These are phyloP conservation scores for Brachypodium distachyon DNA, from an alignment of 202 grass and related monocot genomes.

Conservation along the genomic window DNA sequence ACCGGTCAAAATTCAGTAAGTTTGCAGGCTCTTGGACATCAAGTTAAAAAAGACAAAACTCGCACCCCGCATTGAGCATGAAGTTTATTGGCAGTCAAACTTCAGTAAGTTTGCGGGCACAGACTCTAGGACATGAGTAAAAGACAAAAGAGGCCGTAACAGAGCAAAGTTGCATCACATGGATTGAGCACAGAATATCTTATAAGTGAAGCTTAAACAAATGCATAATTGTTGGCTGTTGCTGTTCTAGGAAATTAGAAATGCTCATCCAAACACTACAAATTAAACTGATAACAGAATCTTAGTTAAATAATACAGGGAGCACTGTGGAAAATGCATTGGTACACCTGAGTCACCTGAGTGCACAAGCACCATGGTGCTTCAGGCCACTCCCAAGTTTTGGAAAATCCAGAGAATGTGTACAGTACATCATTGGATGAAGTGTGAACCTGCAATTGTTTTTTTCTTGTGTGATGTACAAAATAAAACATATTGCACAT, in stretches of 20 bases:
- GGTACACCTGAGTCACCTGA: neutral
- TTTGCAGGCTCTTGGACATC: too few species aligned
- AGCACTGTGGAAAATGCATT: neutral
- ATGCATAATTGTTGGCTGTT: neutral
- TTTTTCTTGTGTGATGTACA: neutral
- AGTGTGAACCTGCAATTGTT: neutral
- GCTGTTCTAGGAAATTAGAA: neutral
- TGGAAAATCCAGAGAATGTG: neutral
- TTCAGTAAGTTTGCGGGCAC: too few species aligned
- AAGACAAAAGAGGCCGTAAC: neutral
- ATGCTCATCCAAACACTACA: neutral
- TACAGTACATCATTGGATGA: neutral
- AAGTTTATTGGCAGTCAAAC: too few species aligned
- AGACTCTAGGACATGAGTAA: neutral
- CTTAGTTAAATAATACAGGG: neutral
- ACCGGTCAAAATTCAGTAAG: too few species aligned
- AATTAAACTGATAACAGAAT: conserved; percentile 5
- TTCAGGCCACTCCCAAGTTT: neutral
- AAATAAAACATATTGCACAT: neutral
- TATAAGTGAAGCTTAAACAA: neutral
- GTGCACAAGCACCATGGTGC: neutral
- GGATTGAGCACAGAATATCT: neutral
- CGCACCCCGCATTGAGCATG: too few species aligned
- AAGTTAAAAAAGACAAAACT: too few species aligned
- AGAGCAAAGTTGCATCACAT: neutral